These are phyloP conservation scores for Puccinia sorghi DNA, from an alignment of 1,284 basidiomycete species.

Conservation along the genomic window DNA sequence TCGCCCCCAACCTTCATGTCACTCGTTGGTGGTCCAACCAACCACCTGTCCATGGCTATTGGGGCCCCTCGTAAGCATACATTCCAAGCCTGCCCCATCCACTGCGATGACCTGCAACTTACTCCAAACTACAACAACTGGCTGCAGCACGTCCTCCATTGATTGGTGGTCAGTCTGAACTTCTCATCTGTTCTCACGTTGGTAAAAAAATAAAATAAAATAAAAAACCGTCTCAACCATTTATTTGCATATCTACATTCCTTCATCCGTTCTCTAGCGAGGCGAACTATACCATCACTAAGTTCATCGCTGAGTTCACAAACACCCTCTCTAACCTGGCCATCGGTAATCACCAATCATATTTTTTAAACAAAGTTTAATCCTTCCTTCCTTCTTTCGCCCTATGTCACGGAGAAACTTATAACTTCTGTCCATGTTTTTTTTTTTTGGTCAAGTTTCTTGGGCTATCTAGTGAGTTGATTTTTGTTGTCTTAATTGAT, in stretches of 20 bases:
- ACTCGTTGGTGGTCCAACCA: conserved; percentile 48
- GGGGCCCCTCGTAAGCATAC: conserved; percentile 43
- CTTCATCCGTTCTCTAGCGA: conserved; percentile 16
- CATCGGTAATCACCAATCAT: conserved; percentile 56
- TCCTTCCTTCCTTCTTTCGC: background rate
- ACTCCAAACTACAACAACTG: background rate
- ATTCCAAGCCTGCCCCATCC: background rate
- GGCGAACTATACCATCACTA: conserved; percentile 53
- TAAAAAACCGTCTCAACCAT: background rate
- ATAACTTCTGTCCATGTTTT: background rate
- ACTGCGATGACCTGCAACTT: background rate
- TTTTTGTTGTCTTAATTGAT: background rate
- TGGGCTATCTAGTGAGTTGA: background rate
- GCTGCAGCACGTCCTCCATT: conserved; percentile 36
- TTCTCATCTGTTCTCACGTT: no score
- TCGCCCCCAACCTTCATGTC: conserved; percentile 8
- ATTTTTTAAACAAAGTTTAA: no score
- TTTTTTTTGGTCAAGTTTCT: background rate
- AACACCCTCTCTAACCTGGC: conserved; percentile 61
- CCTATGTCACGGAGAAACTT: background rate
- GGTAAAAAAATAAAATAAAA: no score
- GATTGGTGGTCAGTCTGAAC: conserved; percentile 49
- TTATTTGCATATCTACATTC: background rate
- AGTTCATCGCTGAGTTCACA: conserved; percentile 60
- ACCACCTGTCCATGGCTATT: conserved; percentile 26